These are phyloP conservation scores for Talaromyces sp. DNA, from an alignment of 2,329 filamentous ascomycete species.

Conservation along the genomic window DNA sequence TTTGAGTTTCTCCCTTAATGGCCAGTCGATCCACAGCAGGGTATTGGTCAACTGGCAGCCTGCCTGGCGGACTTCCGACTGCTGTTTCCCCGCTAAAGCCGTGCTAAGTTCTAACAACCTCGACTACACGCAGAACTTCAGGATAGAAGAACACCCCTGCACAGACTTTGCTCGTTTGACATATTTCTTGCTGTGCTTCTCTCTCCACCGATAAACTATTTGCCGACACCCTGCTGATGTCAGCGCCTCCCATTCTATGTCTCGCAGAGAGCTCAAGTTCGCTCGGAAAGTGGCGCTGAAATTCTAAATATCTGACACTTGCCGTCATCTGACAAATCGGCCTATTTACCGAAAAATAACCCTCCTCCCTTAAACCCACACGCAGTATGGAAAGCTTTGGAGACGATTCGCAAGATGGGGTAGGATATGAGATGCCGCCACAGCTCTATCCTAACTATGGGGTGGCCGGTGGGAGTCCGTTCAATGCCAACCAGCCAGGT, in stretches of 20 bases:
- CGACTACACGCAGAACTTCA: background rate
- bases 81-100: background rate
- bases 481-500: conserved; percentile 39
- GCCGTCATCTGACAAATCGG: background rate
- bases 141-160: background rate
- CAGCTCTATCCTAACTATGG: conserved; percentile 64
- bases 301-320: background rate
- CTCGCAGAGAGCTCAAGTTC: background rate
- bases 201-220: background rate
- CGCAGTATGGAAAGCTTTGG: conserved; percentile 32
- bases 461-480: conserved; percentile 55
- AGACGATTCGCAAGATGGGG: conserved; percentile 31
- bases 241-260: background rate
- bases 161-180: background rate
- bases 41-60: background rate
- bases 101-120: background rate
- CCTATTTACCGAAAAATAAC: background rate
- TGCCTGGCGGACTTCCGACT: too few species aligned
- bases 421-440: conserved; percentile 45
- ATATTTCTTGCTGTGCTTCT: background rate
- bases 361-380: background rate
- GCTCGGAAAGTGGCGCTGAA: background rate
- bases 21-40: conserved; percentile 5
- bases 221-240: conserved; percentile 15
- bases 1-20: conserved; percentile 11